A percentile compares a stretch with the other conserved stretches of the same genome.
phyloP scores from a whole-genome alignment of 495 filamentous ascomycete genomes.

The Lophiostoma macrostomum region DNA sequence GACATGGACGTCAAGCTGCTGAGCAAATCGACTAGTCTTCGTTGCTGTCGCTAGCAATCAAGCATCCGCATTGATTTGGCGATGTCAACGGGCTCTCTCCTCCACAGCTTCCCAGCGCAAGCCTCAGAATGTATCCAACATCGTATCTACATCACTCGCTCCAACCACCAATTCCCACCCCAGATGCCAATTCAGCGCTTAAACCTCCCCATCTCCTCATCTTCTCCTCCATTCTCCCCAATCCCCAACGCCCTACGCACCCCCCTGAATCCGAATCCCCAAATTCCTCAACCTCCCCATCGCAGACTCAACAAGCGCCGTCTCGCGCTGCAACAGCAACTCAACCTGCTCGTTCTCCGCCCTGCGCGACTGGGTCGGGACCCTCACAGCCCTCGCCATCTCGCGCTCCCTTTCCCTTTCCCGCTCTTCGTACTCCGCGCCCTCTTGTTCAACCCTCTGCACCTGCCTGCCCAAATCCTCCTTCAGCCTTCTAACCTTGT shows the following conservation, averaged over 20 bases:
- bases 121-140: too few species aligned
- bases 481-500: slow-evolving; percentile 30
- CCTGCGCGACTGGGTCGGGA: slow-evolving; percentile 33
- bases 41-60: too few species aligned
- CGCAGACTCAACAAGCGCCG: slow-evolving; percentile 23
- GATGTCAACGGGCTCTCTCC: too few species aligned
- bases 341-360: slow-evolving; percentile 31
- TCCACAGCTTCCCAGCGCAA: too few species aligned
- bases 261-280: slow-evolving; percentile 21
- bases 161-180: too few species aligned
- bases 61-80: too few species aligned
- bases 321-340: slow-evolving; percentile 22
- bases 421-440: too few species aligned
- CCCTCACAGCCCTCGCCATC: slow-evolving; percentile 22
- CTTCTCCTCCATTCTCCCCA: not conserved
- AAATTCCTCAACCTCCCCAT: slow-evolving; percentile 18
- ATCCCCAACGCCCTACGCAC: not conserved
- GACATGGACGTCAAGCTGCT: too few species aligned
- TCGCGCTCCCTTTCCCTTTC: slow-evolving; percentile 5
- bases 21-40: too few species aligned
- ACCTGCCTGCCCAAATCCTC: slow-evolving; percentile 27
- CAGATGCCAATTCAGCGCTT: too few species aligned
- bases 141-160: too few species aligned
- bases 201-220: too few species aligned
- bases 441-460: slow-evolving; percentile 7